Conservation (phyloP, 2,329 filamentous ascomycete species). For the Sphaerulina musiva region DNA sequence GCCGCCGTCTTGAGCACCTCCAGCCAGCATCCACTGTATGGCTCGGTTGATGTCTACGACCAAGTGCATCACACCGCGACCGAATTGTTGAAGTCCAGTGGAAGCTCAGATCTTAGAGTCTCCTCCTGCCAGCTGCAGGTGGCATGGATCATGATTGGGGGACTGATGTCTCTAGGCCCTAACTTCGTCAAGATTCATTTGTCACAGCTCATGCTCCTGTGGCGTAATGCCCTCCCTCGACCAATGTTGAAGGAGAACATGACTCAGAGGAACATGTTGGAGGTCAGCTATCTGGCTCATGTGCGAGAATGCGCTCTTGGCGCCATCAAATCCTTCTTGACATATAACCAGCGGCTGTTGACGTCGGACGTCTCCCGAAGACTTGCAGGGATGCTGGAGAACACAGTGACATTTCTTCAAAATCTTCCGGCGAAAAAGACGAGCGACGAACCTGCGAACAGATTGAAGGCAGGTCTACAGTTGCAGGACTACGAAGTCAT, state of each 20-base stretch:
- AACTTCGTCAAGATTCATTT: conserved; percentile 99
- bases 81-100: conserved; percentile 82
- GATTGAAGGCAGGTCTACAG: conserved; percentile 77
- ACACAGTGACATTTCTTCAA: conserved; percentile 83
- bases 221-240: conserved; percentile 95
- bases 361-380: conserved; percentile 92
- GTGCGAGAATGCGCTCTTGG: conserved; percentile 91
- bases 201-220: conserved; percentile 83
- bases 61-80: conserved; percentile 87
- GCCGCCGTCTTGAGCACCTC: conserved; percentile 88
- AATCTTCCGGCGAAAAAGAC: conserved; percentile 76
- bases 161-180: conserved; percentile 89
- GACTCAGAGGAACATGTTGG: conserved; percentile 71
- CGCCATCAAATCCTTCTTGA: conserved; percentile 83
- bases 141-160: conserved; percentile 94
- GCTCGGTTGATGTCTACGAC: conserved; percentile 92
- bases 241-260: conserved; percentile 90
- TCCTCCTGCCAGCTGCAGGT: conserved; percentile 95
- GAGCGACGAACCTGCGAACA: conserved; percentile 77
- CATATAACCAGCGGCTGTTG: conserved; percentile 85
- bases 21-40: conserved; percentile 79
- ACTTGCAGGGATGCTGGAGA: conserved; percentile 89
- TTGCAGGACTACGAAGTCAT: conserved; percentile 86
- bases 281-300: conserved; percentile 87
- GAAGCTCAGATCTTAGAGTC: conserved; percentile 80